These are phyloP conservation scores for Russula dissimulans DNA, from an alignment of 768 basidiomycete genomes.

Conservation along the genomic window DNA sequence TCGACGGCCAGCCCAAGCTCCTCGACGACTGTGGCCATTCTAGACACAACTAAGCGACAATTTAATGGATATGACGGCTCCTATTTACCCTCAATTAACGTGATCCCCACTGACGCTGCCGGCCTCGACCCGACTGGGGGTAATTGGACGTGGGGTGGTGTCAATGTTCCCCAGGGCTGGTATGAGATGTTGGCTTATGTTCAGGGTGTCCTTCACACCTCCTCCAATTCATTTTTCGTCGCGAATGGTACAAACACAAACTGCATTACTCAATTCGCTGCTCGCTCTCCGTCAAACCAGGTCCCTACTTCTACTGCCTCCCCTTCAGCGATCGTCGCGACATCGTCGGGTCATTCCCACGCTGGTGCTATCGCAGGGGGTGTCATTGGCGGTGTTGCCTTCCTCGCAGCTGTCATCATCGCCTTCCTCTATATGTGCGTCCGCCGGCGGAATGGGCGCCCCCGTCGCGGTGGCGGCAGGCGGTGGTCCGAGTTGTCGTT, in stretches of 20 bases:
- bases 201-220: neutral
- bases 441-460: conserved; percentile 5
- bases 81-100: conserved; percentile 17
- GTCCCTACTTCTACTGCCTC: neutral
- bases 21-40: no score
- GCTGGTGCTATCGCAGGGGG: conserved; percentile 43
- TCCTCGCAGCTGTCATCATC: conserved; percentile 30
- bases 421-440: conserved; percentile 13
- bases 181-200: conserved; percentile 31
- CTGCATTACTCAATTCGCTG: conserved; percentile 26
- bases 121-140: conserved; percentile 24
- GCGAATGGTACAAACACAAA: conserved; percentile 29
- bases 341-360: conserved; percentile 21
- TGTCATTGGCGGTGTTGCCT: conserved; percentile 38
- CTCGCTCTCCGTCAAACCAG: conserved; percentile 21
- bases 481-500: neutral
- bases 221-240: conserved; percentile 31
- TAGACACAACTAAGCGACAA: neutral
- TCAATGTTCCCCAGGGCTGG: conserved; percentile 41
- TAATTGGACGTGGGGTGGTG: conserved; percentile 36
- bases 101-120: conserved; percentile 23
- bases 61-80: conserved; percentile 5
- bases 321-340: neutral
- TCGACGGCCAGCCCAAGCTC: neutral
- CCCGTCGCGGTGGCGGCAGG: neutral